phyloP scores from a whole-genome alignment of 1,139 yeast genomes.

The Kluyveromyces marxianus region DNA sequence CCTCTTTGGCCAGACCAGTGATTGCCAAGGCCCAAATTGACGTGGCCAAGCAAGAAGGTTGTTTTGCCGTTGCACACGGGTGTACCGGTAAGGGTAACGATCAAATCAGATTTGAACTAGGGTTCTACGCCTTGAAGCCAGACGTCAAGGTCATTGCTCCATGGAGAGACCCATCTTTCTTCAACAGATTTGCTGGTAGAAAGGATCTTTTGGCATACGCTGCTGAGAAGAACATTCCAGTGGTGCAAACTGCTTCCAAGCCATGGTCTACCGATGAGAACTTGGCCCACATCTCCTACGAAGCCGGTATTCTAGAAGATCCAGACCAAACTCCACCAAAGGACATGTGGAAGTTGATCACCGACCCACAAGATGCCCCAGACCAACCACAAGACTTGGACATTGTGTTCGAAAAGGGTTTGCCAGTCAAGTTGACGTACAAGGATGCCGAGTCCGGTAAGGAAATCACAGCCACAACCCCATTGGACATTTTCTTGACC shows the following conservation, averaged over 20 bases:
- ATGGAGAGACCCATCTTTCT: constrained; percentile 96
- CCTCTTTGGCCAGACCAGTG: constrained; percentile 96
- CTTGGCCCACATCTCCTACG: constrained; percentile 96
- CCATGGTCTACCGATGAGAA: constrained; percentile 99
- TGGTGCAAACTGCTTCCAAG: constrained; percentile 93
- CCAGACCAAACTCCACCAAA: constrained; percentile 98
- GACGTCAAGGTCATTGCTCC: constrained; percentile 96
- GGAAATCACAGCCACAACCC: constrained; percentile 45
- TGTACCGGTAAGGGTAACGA: constrained; percentile 99
- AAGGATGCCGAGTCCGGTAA: constrained; percentile 41
- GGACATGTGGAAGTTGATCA: constrained; percentile 99
- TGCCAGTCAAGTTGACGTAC: constrained; percentile 74
- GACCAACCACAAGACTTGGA: constrained; percentile 83
- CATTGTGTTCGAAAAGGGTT: constrained; percentile 76
- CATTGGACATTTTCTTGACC: constrained; percentile 85
- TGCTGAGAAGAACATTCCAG: constrained; percentile 83
- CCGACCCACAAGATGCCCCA: constrained; percentile 94
- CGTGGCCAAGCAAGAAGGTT: constrained; percentile 94
- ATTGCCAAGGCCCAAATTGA: constrained; percentile 96
- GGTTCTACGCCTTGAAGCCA: constrained; percentile 95
- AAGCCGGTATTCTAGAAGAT: constrained; percentile 97
- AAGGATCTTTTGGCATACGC: constrained; percentile 92
- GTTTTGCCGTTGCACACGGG: constrained; percentile 97
- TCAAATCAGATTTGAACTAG: constrained; percentile 95
- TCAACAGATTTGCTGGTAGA: constrained; percentile 96